These are phyloP conservation scores for Paracorniculantispora psalliotae DNA, from an alignment of 2,329 filamentous ascomycete genomes.

Conservation along the genomic window DNA sequence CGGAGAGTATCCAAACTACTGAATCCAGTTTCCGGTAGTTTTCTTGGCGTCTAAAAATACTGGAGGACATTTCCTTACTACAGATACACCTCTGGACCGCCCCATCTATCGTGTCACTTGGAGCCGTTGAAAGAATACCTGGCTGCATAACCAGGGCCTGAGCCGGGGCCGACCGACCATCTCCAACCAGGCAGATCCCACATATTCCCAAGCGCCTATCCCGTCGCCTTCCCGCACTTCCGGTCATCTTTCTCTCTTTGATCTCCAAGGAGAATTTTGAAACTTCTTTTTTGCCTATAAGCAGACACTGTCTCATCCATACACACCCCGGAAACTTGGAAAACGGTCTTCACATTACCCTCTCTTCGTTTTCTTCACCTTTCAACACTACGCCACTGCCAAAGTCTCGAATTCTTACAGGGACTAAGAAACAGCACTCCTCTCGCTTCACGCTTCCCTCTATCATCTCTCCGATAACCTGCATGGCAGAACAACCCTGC, in stretches of 20 bases:
- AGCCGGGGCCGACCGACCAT: conserved; percentile 3
- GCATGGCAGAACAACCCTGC: conserved; percentile 8
- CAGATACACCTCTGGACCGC: conserved; percentile 1
- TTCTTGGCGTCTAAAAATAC: not conserved
- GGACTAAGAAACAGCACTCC: not conserved
- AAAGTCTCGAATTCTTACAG: not conserved
- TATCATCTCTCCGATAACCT: not conserved
- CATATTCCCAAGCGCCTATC: conserved; percentile 2
- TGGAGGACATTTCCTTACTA: not conserved
- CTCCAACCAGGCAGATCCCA: conserved; percentile 8
- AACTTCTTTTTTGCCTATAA: not conserved
- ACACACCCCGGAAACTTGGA: not conserved
- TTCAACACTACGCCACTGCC: not conserved
- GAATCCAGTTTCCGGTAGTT: not conserved
- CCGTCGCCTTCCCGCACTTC: conserved; percentile 5
- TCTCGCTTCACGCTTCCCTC: not conserved
- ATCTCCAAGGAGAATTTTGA: not conserved
- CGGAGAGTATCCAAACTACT: not conserved
- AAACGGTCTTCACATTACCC: not conserved
- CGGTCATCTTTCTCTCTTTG: not conserved
- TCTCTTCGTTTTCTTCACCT: not conserved
- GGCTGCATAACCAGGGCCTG: not conserved
- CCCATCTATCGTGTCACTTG: not conserved
- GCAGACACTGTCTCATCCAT: not conserved
- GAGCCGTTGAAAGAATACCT: not conserved